Base-by-base conservation (phyloP, 345 rosid species). In the Arabis hirsuta region DNA sequence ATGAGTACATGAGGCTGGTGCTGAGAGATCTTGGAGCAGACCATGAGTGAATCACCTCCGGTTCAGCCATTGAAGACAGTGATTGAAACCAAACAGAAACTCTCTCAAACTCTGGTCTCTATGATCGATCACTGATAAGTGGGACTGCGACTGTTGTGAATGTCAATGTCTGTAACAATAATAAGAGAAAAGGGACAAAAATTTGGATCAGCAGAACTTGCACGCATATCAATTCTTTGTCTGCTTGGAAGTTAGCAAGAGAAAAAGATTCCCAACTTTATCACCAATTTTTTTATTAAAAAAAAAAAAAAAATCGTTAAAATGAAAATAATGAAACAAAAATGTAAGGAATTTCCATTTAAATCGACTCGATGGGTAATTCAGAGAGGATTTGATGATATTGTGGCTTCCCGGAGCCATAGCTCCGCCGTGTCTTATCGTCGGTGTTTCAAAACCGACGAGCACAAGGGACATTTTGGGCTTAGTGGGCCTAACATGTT, bases 21-120 rank as follows among this genome's bases (percentile, higher is more conserved):
- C 96, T 92, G 65, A 92, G 96, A 11, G 98, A 90, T 69, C 98
- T 82, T 69, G 98, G 96, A n/a, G 90, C 80, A 47, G 98, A 90
- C 96, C 96, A 87, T 16, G 89, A 82, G 56, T 92, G 98, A 38
- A 92, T 90, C 73, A 90, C 88, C 74, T 80, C 87, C 14, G 72
- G 63, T 26, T 64, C 81, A 22, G 45, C 78, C 85, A 82, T 69
- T 57, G 62, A 32, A 3, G 42, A 60, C 42, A 9, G 3, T 67
- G 55, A 53, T 53, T 53, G 65, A 67, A 41, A 66, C 62, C 19
- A 41, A 48, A 65, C 12, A 34, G 0, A 4, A 54, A 47, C 66
- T 48, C 66, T 57, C 65, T 56, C 34, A 56, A 31, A 31, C 46
- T 62, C 48, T 62, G 26, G 27, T 62, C 69, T 62, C 46, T 52